These are phyloP conservation scores for Ophiostoma australiae DNA, from an alignment of 2,329 filamentous ascomycete genomes.

Conservation along the genomic window DNA sequence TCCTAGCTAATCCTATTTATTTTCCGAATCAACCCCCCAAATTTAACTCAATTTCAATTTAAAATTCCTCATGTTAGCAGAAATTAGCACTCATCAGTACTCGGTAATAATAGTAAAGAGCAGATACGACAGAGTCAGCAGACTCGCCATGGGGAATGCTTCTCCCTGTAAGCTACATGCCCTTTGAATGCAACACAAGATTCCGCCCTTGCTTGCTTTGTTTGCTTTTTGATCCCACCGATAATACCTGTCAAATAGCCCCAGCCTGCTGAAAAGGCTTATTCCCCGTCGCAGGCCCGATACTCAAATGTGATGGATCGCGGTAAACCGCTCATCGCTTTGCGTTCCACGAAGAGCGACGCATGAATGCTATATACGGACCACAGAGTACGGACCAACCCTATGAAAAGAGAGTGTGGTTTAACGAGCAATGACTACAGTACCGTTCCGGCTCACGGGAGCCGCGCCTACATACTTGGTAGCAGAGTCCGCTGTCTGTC, in stretches of 20 bases:
- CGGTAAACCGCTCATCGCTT: background rate
- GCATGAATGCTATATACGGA: background rate
- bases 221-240: background rate
- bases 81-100: background rate
- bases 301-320: background rate
- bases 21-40: background rate
- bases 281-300: background rate
- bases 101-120: no score
- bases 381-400: background rate
- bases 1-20: background rate
- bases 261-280: background rate
- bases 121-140: no score
- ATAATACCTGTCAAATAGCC: background rate
- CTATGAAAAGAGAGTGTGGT: no score
- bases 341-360: background rate
- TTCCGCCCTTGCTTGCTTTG: background rate
- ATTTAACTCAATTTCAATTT: background rate
- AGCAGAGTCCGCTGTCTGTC: background rate
- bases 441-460: background rate
- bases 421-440: background rate
- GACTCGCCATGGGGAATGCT: background rate
- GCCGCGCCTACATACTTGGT: background rate
- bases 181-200: background rate
- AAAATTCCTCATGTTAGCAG: background rate
- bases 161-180: background rate